Evolutionary conservation across 192 early-diverging fungal genomes (phyloP), one percentile per base, ranked within the genome.

Genomic region (Mortierella hygrophila): DNA sequence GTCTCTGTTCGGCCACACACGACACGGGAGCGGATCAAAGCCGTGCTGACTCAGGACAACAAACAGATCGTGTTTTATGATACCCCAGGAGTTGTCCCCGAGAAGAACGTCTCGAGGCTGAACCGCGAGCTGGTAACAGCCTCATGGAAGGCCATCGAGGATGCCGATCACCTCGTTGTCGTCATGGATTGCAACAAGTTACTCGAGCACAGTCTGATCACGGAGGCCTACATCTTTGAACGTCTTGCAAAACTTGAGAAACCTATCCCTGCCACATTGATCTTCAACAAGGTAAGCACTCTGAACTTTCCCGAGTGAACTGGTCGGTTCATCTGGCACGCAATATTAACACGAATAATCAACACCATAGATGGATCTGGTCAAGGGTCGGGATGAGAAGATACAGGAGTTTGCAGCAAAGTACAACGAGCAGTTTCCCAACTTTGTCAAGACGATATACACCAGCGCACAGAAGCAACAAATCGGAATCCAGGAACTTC

Each of bases 1-100:
- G 95, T 94, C 20, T 95, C 95, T 4, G 77, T 92, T 68, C 90
- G 92, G 77, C 90, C 95, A 46, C 95, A 96, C 80, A 96, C 95
- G 15, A 96, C 95, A 37, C 81, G 95, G 26, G 90, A 93, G 47
- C 91, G 94, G 54, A 93, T 93, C 47, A 83, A 92, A 81, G 94
- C 92, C 2, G 82, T 91, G 15, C 63, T 90, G 32, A 91, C 95
- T 0, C 81, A 90, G n/a, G 88, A 89, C 26, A 90, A 90, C 77
- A 89, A 89, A 70, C 95, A 96, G 88, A 80, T 95, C 63, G 90
- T 95, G 23, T 94, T 94, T 82, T 85, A 92, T 32, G 93, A 94
- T 79, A 94, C 93, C n/a, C 93, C 93, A 20, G 93, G 93, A 5
- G 88, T 93, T 10, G 88, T 93, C 13, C 83, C 85, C 5, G 86